Base-by-base conservation (phyloP, 192 early-diverging fungal genomes). In the Rhizophagus clarus region DNA sequence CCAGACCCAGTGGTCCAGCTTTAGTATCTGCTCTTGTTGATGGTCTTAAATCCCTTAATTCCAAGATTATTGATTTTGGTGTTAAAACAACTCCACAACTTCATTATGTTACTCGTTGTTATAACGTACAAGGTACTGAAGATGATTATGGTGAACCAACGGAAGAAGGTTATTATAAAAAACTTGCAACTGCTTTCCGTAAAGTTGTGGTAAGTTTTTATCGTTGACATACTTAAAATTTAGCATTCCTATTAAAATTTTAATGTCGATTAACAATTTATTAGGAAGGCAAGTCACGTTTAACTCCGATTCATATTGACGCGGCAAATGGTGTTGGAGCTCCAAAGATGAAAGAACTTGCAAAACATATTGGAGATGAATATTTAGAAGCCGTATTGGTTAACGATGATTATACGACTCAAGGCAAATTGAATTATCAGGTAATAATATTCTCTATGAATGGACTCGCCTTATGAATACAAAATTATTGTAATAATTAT, bases 291-390 rank as follows among this genome's bases (percentile, higher is more conserved):
- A 93, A 93, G 80, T 80, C 89, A 40, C 82, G 81, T 31, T 86
- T 93, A 15, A 90, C 96, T 28, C 82, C 89, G 56, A 85, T 99
- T 63, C 74, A 89, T 68, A 90, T 99, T 42, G 98, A 99, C 82
- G 92, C 93, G 40, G 98, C 98, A 17, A 99, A 99, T 79, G 98
- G 98, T 61, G 95, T 99, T 34, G 98, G 98, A 72, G 97, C 96
- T 40, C 94, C 94, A 70, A 94, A 96, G 82, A 88, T 97, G 80
- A 88, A 88, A 72, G 93, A 94, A 81, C 88, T 99, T 64, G 80
- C 88, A 7, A 85, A 90, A 73, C 84, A 85, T 74, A 82, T 99
- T 61, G 88, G 88, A 42, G 81, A 90, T 63, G 90, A 94, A 47
- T 72, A 88, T 76, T 83, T 97, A 24, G 73, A 88, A 60, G 89